phyloP scores from a whole-genome alignment of 805 yeast species.

The Myxozyma geophila region DNA sequence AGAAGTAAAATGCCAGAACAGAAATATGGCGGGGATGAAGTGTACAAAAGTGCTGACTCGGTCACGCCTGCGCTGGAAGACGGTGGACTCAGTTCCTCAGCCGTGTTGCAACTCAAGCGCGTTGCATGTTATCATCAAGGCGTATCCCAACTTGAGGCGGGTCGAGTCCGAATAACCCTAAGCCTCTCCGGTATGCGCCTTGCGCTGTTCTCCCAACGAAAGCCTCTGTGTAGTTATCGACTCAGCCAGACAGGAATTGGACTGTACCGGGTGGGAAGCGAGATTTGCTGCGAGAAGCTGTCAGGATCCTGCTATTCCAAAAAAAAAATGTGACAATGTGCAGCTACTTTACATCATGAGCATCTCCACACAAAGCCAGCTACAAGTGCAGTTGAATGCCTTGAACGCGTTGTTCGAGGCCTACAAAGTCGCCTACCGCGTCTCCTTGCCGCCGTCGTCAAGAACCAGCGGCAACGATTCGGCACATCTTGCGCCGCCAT shows the following conservation, averaged over 20 bases:
- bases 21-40: not conserved
- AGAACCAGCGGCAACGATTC: not conserved
- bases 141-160: not conserved
- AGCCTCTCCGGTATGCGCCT: not conserved
- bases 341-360: not conserved
- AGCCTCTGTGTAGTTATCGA: not conserved
- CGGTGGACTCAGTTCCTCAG: constrained; percentile 1
- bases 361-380: not conserved
- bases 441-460: not conserved
- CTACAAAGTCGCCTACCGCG: constrained; percentile 1
- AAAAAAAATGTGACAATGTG: not conserved
- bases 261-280: not conserved
- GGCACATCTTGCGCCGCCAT: not conserved
- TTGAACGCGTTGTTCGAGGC: constrained; percentile 6
- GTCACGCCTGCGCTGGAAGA: constrained; percentile 5
- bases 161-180: not conserved
- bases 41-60: not conserved
- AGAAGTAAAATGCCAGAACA: not conserved
- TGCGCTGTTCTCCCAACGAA: not conserved
- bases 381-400: not conserved
- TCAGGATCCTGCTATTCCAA: not conserved
- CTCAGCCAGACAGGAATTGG: not conserved
- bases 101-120: not conserved
- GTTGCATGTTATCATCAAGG: not conserved
- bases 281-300: not conserved